Base-by-base conservation (phyloP, 1,139 yeast genomes). In the Saccharomyces pastorianus region DNA sequence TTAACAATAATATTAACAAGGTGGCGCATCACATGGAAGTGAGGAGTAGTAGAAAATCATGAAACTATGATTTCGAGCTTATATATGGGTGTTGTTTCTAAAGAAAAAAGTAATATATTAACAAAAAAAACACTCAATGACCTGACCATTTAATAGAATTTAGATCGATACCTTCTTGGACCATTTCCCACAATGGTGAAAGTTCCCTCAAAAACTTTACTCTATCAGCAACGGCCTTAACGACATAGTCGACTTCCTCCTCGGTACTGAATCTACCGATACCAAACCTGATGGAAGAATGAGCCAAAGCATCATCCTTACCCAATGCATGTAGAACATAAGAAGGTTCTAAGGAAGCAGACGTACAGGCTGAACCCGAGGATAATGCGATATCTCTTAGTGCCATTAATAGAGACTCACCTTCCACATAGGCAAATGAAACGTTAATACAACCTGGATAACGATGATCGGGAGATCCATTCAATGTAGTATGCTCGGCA, bases 121-220 rank as follows among this genome's bases (percentile, higher is more conserved):
- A 20, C 23, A 4, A 20, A 28, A 17, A 38, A 46, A 23, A 13
- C 20, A 42, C 17, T 62, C 59, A 90, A 73, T 91, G 98, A 59
- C 96, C 97, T 56, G 96, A 88, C 99, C 99, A 93, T 75, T 93
- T 96, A 66, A 93, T 93, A 48, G 95, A 80, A 66, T 86, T 81
- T 71, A 95, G 79, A 69, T 93, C 99, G 67, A 93, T 91, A 61
- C 99, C 99, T 62, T 93, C 99, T 73, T 93, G 96, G 54, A 89
- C 96, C 98, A 93, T 91, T 75, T 93, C 99, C 98, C 98, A 93
- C 64, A 93, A 78, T 53, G 99, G 99, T 53, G 95, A 85, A 75
- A 93, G 79, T 67, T 90, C 95, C 72, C 99, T 82, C 69, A 93
- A 80, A 72, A 89, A 90, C 58, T 85, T 86, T 52, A 93, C 99